Base-by-base conservation (phyloP, 2,329 filamentous ascomycete species). In the Ophiostoma ulmi region DNA sequence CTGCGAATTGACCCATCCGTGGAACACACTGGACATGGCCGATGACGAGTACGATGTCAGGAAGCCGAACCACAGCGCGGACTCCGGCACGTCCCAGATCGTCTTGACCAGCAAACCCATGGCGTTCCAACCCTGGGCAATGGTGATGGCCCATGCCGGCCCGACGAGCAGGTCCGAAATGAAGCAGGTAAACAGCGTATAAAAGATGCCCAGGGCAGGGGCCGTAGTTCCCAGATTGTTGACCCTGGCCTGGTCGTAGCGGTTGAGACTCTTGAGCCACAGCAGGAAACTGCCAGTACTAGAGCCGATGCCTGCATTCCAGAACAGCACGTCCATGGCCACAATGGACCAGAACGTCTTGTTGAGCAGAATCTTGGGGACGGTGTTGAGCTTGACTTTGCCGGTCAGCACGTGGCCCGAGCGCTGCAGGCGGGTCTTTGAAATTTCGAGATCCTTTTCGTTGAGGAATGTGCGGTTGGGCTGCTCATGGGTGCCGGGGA, bases 61-160 rank as follows among this genome's bases (percentile, higher is more conserved):
- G 73, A 85, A 86, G 0, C 83, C 84, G 69, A 86, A 86, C 84
- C 85, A 87, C 20, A 82, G 78, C 0, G 84, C 83, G 0, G 80
- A 75, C 71, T 87, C 85, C 0, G 85, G 85, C 0, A 88, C 85
- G 22, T 84, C 76, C 86, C 86, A 88, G 11, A 86, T 78, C 0
- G 83, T 79, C 4, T 87, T 78, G 36, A 87, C 85, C n/a, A 84
- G 78, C 38, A 86, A 76, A 0, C 84, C 85, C 44, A 84, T 80
- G 38, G 83, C 80, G 73, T 88, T 87, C 81, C 83, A 85, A 0
- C 75, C 71, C 63, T 83, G 80, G 0, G 85, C 78, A 0, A 84
- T 73, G 0, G 85, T 86, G 65, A 88, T 87, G 0, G 83, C 86
- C 79, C 84, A 86, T 0, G 83, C 82, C 0, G 82, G 85, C 0